Evolutionary conservation across 192 early-diverging fungal species (phyloP).

Genomic region (Gonapodya sp.): DNA sequence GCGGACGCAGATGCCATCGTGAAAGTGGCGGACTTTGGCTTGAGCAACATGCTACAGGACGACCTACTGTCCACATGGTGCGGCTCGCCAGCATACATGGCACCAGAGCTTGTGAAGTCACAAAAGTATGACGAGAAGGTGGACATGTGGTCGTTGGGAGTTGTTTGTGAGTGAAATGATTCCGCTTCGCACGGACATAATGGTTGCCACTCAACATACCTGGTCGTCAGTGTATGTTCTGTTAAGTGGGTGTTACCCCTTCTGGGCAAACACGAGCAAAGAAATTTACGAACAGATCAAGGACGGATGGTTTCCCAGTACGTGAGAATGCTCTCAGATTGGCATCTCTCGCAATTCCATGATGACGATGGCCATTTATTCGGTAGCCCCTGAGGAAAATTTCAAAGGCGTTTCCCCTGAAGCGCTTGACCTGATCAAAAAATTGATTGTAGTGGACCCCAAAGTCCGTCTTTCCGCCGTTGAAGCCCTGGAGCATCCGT

Average conservation of each 20-base stretch:
- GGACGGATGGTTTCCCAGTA: background rate
- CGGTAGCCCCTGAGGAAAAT: background rate
- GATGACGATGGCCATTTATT: background rate
- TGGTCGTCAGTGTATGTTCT: background rate
- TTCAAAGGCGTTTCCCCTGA: background rate
- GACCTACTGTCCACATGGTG: background rate
- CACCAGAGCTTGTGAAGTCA: constrained; percentile 35
- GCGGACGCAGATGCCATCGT: background rate
- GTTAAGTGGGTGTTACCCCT: background rate
- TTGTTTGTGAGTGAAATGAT: constrained; percentile 6
- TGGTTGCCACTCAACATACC: background rate
- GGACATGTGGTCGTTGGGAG: constrained; percentile 43
- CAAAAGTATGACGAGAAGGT: constrained; percentile 33
- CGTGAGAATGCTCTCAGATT: background rate
- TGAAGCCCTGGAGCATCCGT: background rate
- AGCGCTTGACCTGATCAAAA: background rate
- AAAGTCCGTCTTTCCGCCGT: background rate
- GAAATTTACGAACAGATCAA: background rate
- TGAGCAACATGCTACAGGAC: constrained; percentile 71
- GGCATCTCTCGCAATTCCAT: background rate
- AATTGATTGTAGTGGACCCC: background rate
- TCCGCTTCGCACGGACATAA: background rate
- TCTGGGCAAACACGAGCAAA: background rate
- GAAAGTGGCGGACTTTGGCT: constrained; percentile 34
- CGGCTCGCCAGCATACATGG: constrained; percentile 21